Evolutionary conservation across 805 yeast species (phyloP), one percentile per base, ranked within the genome.

Genomic region (Metschnikowia gelsemii): DNA sequence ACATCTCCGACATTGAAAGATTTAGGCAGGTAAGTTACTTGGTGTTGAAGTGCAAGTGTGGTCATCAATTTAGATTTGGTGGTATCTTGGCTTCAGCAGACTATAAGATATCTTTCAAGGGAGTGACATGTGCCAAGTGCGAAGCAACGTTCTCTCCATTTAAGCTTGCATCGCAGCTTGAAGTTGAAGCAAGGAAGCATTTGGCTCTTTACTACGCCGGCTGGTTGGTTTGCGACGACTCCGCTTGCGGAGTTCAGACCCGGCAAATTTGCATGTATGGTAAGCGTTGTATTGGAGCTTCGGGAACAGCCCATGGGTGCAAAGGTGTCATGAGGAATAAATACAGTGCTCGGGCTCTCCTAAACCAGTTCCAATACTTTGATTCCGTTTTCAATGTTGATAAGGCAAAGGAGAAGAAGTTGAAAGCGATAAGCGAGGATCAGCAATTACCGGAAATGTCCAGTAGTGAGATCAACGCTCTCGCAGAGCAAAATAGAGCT

Each of bases 261-360:
- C 74, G 96, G 47, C 96, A 90, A 57, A 75, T 93, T 18, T 80
- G 90, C 16, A 96, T 90, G 3, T 88, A 87, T 56, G 98, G 98
- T 39, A 79, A 82, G 52, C 75, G 91, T 51, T 89, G 98, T 61
- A 72, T 88, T 45, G 84, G 87, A 30, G 62, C 62, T 43, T 75
- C 73, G 55, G 87, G 87, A 2, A 73, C 67, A 30, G 79, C 82
- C 1, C 74, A 68, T 49, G 80, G 79, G 16, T 81, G 87, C 56
- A 84, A 86, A 54, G 97, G 98, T 27, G 78, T 84, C 8, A 84
- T 89, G 88, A 70, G 78, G 45, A 85, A 80, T 62, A 75, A 73
- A 43, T 93, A 86, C 59, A 71, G 80, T 19, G 96, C 87, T 60
- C 84, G 83, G 57, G 83, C 80, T 38, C 70, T 93, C 28, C 91